A percentile compares a stretch with the other conserved stretches of the same genome.
Conservation (phyloP, 202 grass and related monocot species). For the Setaria viridis region DNA sequence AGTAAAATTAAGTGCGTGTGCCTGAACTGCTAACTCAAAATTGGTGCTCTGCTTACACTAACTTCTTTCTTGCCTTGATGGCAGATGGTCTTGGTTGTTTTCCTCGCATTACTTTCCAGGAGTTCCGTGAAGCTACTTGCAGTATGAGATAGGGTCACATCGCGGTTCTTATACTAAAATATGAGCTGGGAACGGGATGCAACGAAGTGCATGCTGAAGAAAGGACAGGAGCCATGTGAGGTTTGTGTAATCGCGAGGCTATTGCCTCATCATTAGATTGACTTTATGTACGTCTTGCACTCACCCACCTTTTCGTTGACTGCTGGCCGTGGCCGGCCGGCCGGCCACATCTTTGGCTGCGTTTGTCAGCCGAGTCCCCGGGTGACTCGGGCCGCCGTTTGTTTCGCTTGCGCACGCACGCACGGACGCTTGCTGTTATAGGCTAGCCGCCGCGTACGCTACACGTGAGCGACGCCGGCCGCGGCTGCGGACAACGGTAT, state of each 20-base stretch:
- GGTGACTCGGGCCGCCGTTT: neutral
- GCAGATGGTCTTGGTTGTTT: neutral
- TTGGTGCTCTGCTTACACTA: neutral
- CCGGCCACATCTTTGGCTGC: neutral
- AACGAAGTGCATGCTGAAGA: neutral
- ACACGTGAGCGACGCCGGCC: conserved; percentile 21
- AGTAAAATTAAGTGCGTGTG: neutral
- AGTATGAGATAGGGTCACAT: neutral
- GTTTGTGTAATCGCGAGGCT: conserved; percentile 12
- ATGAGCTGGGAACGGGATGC: neutral
- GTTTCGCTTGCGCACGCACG: neutral
- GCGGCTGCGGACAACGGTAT: neutral
- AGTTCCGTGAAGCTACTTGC: neutral
- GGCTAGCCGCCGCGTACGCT: conserved; percentile 22
- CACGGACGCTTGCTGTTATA: neutral
- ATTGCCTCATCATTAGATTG: neutral
- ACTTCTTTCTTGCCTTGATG: neutral
- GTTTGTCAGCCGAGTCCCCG: neutral
- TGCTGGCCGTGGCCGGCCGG: neutral
- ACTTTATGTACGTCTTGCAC: neutral
- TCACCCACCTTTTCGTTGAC: neutral
- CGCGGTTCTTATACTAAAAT: neutral
- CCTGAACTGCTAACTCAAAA: neutral
- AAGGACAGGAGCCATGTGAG: neutral
- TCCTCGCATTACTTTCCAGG: neutral